Conservation (phyloP, 1,139 yeast genomes). For the Lodderomyces pseudojiufengensis region DNA sequence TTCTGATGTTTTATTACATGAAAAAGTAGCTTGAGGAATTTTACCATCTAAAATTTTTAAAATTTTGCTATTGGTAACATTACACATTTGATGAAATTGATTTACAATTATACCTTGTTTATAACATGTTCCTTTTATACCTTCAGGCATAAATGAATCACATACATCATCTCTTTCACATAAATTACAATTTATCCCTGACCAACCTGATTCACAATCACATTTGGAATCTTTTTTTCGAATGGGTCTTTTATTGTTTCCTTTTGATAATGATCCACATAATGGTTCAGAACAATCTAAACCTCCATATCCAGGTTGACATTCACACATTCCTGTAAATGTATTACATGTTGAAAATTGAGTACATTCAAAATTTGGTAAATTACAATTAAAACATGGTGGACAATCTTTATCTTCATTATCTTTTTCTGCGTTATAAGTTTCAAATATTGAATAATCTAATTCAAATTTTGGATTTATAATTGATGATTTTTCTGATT, state of each 20-base stretch:
- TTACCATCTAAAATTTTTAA: constrained; percentile 73
- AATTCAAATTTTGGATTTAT: constrained; percentile 27
- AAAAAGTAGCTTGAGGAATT: constrained; percentile 88
- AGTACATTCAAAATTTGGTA: constrained; percentile 85
- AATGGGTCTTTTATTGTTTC: constrained; percentile 61
- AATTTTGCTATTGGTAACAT: constrained; percentile 87
- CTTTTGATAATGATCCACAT: constrained; percentile 76
- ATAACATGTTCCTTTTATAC: constrained; percentile 83
- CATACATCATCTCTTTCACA: constrained; percentile 74
- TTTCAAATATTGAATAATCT: constrained; percentile 10
- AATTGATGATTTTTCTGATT: constrained; percentile 23
- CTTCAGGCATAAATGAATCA: constrained; percentile 85
- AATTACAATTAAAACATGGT: constrained; percentile 90
- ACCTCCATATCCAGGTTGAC: constrained; percentile 92
- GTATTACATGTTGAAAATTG: constrained; percentile 86
- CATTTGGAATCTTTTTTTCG: constrained; percentile 53
- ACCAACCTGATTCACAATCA: constrained; percentile 82
- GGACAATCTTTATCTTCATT: constrained; percentile 52
- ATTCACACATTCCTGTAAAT: constrained; percentile 87
- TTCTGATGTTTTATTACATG: constrained; percentile 67
- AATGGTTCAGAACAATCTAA: constrained; percentile 85
- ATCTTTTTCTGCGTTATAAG: constrained; percentile 8
- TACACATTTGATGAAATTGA: constrained; percentile 84
- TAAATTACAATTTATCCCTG: constrained; percentile 87
- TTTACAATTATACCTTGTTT: constrained; percentile 82